These are phyloP conservation scores for Kwoniella europaea DNA, from an alignment of 768 basidiomycete genomes.

Conservation along the genomic window DNA sequence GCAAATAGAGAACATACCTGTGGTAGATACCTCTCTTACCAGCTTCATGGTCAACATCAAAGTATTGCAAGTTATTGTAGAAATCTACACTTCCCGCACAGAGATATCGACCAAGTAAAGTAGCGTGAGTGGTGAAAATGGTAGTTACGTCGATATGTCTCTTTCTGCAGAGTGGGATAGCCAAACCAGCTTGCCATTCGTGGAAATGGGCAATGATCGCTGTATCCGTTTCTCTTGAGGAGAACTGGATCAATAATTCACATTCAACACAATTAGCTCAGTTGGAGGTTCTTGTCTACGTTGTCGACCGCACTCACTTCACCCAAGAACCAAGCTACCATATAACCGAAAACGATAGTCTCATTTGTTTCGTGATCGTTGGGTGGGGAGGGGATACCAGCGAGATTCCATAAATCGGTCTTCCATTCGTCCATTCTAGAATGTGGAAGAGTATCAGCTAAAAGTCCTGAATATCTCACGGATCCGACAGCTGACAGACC, in stretches of 20 bases:
- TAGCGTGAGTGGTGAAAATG: constrained; percentile 98
- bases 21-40: constrained; percentile 99
- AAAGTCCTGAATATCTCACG: no score
- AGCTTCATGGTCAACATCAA: constrained; percentile 98
- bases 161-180: constrained; percentile 87
- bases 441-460: neutral
- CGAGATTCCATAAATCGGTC: constrained; percentile 95
- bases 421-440: constrained; percentile 91
- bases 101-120: constrained; percentile 95
- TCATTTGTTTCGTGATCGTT: constrained; percentile 99
- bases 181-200: constrained; percentile 98
- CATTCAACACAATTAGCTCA: constrained; percentile 4
- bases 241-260: constrained; percentile 27
- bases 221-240: constrained; percentile 71
- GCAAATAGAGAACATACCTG: constrained; percentile 56
- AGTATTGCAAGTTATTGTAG: constrained; percentile 99
- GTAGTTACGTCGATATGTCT: constrained; percentile 98
- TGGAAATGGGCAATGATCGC: constrained; percentile 98
- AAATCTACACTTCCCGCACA: constrained; percentile 98
- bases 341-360: constrained; percentile 94
- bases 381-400: constrained; percentile 94
- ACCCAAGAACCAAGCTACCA: constrained; percentile 99
- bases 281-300: constrained; percentile 20
- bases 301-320: constrained; percentile 68
- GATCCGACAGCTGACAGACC: neutral